Evolutionary conservation across 257 asterid species (phyloP).

Genomic region (Fraxinus cuspidata): DNA sequence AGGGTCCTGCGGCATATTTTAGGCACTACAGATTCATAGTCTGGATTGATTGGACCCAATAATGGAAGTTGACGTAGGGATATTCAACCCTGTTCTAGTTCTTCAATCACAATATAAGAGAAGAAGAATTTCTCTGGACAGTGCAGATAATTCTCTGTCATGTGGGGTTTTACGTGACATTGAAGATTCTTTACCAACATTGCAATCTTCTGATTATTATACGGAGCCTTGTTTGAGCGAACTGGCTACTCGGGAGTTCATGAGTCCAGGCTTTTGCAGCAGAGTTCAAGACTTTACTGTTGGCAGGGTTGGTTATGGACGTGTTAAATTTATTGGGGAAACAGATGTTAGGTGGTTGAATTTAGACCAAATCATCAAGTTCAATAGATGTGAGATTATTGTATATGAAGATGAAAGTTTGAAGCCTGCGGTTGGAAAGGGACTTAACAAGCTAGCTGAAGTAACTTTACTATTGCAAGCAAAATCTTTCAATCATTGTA

Average conservation of each 20-base stretch:
- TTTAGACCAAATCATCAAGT: slow-evolving; percentile 66
- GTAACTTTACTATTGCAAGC: slow-evolving; percentile 57
- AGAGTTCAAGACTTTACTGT: slow-evolving; percentile 68
- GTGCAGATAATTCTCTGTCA: slow-evolving; percentile 31
- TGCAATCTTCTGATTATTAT: slow-evolving; percentile 65
- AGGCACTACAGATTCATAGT: slow-evolving; percentile 17
- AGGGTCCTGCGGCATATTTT: slow-evolving; percentile 26
- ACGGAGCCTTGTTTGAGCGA: slow-evolving; percentile 78
- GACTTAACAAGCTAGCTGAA: slow-evolving; percentile 93
- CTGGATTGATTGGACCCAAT: slow-evolving; percentile 13
- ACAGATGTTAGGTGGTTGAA: slow-evolving; percentile 86
- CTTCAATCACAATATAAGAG: slow-evolving; percentile 56
- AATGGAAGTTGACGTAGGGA: slow-evolving; percentile 52
- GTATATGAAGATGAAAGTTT: slow-evolving; percentile 73
- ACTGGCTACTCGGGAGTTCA: slow-evolving; percentile 57
- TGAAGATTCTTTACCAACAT: slow-evolving; percentile 54
- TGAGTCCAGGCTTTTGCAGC: slow-evolving; percentile 75
- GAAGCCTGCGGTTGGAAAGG: slow-evolving; percentile 73
- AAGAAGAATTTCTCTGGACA: slow-evolving; percentile 55
- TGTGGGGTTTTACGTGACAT: slow-evolving; percentile 30
- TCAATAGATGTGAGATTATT: slow-evolving; percentile 63
- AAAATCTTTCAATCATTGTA: slow-evolving; percentile 26
- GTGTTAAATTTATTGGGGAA: slow-evolving; percentile 62
- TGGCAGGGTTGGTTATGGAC: slow-evolving; percentile 82
- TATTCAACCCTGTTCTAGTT: slow-evolving; percentile 28